phyloP scores from a whole-genome alignment of 2,329 filamentous ascomycete species.

The Colletotrichum salicis region DNA sequence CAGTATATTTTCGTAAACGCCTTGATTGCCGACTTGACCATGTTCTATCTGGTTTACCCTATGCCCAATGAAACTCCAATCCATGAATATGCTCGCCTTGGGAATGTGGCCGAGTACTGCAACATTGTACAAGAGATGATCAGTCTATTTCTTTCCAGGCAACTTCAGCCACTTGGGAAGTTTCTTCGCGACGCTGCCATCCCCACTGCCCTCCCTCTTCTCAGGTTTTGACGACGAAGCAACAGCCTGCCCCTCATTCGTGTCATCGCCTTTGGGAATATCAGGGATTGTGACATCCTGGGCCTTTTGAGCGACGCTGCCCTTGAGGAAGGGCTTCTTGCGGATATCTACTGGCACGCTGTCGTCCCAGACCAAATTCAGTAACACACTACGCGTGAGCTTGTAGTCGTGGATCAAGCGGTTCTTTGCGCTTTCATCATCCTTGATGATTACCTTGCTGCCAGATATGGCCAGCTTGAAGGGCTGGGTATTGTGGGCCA shows the following conservation, averaged over 20 bases:
- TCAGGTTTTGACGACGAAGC: slow-evolving; percentile 45
- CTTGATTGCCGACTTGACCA: not conserved
- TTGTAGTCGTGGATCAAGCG: slow-evolving; percentile 78
- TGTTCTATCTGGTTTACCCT: not conserved
- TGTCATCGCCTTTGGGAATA: slow-evolving; percentile 52
- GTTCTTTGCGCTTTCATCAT: slow-evolving; percentile 58
- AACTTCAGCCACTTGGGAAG: slow-evolving; percentile 79
- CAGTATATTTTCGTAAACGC: not conserved
- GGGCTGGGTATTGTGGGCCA: slow-evolving; percentile 70
- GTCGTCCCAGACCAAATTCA: slow-evolving; percentile 81
- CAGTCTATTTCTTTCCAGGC: slow-evolving; percentile 73
- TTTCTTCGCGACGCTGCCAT: slow-evolving; percentile 53
- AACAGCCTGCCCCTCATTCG: slow-evolving; percentile 48
- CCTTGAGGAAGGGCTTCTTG: slow-evolving; percentile 68
- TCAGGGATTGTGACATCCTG: slow-evolving; percentile 74
- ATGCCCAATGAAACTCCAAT: not conserved
- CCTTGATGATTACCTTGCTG: slow-evolving; percentile 59
- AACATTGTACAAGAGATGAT: slow-evolving; percentile 43
- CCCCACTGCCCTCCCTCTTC: slow-evolving; percentile 49
- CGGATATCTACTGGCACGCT: slow-evolving; percentile 66
- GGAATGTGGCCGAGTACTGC: not conserved
- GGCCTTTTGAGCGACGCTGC: slow-evolving; percentile 68
- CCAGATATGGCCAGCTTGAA: slow-evolving; percentile 79
- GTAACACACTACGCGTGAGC: slow-evolving; percentile 75
- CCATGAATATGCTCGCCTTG: not conserved